A percentile compares a stretch with the other conserved stretches of the same genome.
These are phyloP conservation scores for Kockiozyma suomiensis DNA, from an alignment of 805 yeast genomes.

Conservation along the genomic window DNA sequence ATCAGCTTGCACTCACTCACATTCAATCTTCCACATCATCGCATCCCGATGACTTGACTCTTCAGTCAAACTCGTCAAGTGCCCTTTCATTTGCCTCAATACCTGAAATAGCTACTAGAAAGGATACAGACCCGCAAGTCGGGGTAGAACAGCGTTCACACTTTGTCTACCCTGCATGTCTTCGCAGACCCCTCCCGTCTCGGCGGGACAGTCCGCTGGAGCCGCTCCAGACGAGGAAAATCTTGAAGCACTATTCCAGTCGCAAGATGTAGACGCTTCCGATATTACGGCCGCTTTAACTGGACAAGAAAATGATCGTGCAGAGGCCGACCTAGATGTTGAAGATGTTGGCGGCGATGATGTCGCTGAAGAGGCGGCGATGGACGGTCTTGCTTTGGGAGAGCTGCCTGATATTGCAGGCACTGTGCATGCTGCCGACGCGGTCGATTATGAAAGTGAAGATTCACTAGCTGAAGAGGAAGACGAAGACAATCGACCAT, in stretches of 20 bases:
- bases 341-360: constrained; percentile 9
- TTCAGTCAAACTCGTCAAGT: too few relatives aligned
- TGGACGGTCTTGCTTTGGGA: constrained; percentile 16
- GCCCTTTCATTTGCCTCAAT: neutral
- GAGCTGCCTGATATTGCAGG: constrained; percentile 17
- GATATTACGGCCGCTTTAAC: constrained; percentile 12
- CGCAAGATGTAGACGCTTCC: constrained; percentile 24
- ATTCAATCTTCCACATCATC: neutral
- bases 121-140: too few relatives aligned
- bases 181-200: neutral
- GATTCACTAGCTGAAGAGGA: constrained; percentile 95
- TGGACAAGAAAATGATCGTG: constrained; percentile 5
- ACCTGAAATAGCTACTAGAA: too few relatives aligned
- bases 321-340: constrained; percentile 1
- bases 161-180: neutral
- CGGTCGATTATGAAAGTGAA: constrained; percentile 90
- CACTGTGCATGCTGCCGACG: constrained; percentile 78
- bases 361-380: constrained; percentile 11
- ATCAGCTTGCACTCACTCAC: too few relatives aligned
- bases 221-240: constrained; percentile 13
- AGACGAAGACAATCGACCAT: constrained; percentile 34
- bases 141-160: neutral
- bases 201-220: neutral
- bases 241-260: constrained; percentile 20
- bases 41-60: neutral